Conservation (phyloP, 352 stramenopile genomes). For the Phytophthora chlamydospora region DNA sequence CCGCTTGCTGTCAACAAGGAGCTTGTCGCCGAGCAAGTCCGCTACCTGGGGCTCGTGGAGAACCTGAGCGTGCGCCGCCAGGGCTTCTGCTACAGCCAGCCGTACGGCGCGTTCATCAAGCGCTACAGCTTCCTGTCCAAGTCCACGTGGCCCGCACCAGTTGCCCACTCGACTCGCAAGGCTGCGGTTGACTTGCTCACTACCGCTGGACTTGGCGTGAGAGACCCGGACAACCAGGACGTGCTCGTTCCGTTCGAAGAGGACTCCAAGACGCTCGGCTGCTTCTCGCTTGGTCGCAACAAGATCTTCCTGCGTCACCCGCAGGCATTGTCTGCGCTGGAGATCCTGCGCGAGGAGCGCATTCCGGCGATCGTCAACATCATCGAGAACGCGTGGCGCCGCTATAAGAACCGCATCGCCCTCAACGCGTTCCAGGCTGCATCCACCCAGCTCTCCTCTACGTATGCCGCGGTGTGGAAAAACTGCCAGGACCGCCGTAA, state of each 20-base stretch:
- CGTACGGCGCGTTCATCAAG: constrained; percentile 83
- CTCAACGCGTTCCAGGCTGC: constrained; percentile 65
- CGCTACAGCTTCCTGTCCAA: constrained; percentile 87
- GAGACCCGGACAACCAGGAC: constrained; percentile 51
- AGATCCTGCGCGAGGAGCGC: constrained; percentile 79
- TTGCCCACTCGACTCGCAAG: constrained; percentile 75
- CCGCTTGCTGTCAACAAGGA: constrained; percentile 69
- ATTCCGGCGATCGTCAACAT: constrained; percentile 84
- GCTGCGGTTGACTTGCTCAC: constrained; percentile 78
- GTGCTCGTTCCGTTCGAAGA: constrained; percentile 75
- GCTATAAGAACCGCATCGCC: constrained; percentile 79
- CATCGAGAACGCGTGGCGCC: constrained; percentile 84
- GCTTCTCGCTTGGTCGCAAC: constrained; percentile 85
- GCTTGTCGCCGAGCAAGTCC: constrained; percentile 78
- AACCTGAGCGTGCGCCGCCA: constrained; percentile 85
- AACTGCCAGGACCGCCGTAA: constrained; percentile 80
- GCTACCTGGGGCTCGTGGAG: constrained; percentile 83
- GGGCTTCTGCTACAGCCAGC: constrained; percentile 86
- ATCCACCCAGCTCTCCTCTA: constrained; percentile 52
- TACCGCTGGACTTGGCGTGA: constrained; percentile 60
- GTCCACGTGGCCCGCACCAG: constrained; percentile 71
- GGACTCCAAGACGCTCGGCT: constrained; percentile 74
- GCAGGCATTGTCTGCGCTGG: constrained; percentile 86
- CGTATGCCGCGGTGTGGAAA: constrained; percentile 57
- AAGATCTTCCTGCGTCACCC: constrained; percentile 92